A percentile compares a stretch with the other conserved stretches of the same genome.
Evolutionary conservation across 1,284 basidiomycete species (phyloP).

Genomic region (Sanguinoderma infundibulare): DNA sequence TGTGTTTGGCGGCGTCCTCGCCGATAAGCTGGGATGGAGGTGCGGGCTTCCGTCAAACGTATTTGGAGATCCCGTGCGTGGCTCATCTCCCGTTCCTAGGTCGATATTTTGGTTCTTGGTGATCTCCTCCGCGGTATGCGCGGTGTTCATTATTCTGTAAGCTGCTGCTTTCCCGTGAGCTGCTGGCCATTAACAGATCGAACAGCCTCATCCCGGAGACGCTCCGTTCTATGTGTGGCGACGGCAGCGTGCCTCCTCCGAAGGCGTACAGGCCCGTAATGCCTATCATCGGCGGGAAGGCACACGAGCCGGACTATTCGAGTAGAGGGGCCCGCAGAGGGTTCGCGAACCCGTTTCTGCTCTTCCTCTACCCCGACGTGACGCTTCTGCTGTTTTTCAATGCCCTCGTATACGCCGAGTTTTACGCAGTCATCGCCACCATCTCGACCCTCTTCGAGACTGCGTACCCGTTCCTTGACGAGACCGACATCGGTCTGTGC

Average conservation of each 20-base stretch:
- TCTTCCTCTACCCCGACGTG: slow-evolving; percentile 65
- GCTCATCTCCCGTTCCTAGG: slow-evolving; percentile 38
- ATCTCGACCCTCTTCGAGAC: slow-evolving; percentile 65
- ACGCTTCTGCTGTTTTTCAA: slow-evolving; percentile 66
- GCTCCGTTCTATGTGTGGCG: slow-evolving; percentile 54
- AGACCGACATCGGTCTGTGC: slow-evolving; percentile 71
- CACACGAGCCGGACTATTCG: slow-evolving; percentile 10
- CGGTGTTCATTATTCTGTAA: slow-evolving; percentile 59
- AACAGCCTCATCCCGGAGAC: slow-evolving; percentile 54
- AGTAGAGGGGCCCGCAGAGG: slow-evolving; percentile 38
- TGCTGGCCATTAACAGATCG: neutral
- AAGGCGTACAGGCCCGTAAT: slow-evolving; percentile 56
- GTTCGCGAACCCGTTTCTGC: slow-evolving; percentile 60
- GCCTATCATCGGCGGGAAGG: slow-evolving; percentile 51
- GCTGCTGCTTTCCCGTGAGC: slow-evolving; percentile 28
- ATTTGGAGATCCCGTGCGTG: neutral
- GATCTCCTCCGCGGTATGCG: slow-evolving; percentile 59
- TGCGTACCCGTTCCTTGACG: slow-evolving; percentile 62
- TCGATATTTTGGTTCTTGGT: slow-evolving; percentile 83
- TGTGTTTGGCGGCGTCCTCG: slow-evolving; percentile 60
- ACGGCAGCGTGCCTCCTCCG: slow-evolving; percentile 57
- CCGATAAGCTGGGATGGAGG: slow-evolving; percentile 72
- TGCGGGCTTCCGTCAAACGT: slow-evolving; percentile 28
- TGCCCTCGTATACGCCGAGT: slow-evolving; percentile 60
- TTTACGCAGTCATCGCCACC: slow-evolving; percentile 68